Percentiles rank a stretch among this genome's conserved stretches.
These are phyloP conservation scores for Echeveria elegans DNA, from an alignment of 164 flowering plant genomes.

Conservation along the genomic window DNA sequence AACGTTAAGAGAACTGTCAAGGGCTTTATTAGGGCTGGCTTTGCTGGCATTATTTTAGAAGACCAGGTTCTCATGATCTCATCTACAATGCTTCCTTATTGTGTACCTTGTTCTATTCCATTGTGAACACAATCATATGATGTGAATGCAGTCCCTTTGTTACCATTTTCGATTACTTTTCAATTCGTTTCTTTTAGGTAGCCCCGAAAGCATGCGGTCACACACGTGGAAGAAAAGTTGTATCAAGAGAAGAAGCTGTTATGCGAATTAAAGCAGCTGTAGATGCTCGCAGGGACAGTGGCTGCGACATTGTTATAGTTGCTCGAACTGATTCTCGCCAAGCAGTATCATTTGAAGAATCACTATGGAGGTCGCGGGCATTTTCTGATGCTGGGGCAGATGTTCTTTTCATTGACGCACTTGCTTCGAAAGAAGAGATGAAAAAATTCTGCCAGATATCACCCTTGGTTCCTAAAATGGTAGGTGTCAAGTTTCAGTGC, in stretches of 20 bases:
- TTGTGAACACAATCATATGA: too few relatives aligned
- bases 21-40: slow-evolving; percentile 79
- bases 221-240: slow-evolving; percentile 84
- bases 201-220: slow-evolving; percentile 99
- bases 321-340: slow-evolving; percentile 95
- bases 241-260: slow-evolving; percentile 90
- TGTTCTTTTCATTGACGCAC: slow-evolving; percentile 93
- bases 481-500: slow-evolving; percentile 9
- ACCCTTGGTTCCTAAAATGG: slow-evolving; percentile 85
- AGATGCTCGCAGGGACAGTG: slow-evolving; percentile 81
- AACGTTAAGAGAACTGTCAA: slow-evolving; percentile 96
- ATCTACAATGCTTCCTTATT: background rate
- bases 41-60: slow-evolving; percentile 89
- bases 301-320: slow-evolving; percentile 82
- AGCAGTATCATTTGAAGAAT: slow-evolving; percentile 75
- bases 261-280: slow-evolving; percentile 87
- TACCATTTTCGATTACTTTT: too few relatives aligned
- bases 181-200: too few relatives aligned
- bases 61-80: slow-evolving; percentile 50
- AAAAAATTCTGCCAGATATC: slow-evolving; percentile 55
- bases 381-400: slow-evolving; percentile 94
- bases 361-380: slow-evolving; percentile 77
- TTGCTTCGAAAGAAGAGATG: slow-evolving; percentile 93
- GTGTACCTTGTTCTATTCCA: background rate
- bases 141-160: too few relatives aligned